Evolutionary conservation across 208 protist species (phyloP).

Genomic region (Acanthamoeba sp.): DNA sequence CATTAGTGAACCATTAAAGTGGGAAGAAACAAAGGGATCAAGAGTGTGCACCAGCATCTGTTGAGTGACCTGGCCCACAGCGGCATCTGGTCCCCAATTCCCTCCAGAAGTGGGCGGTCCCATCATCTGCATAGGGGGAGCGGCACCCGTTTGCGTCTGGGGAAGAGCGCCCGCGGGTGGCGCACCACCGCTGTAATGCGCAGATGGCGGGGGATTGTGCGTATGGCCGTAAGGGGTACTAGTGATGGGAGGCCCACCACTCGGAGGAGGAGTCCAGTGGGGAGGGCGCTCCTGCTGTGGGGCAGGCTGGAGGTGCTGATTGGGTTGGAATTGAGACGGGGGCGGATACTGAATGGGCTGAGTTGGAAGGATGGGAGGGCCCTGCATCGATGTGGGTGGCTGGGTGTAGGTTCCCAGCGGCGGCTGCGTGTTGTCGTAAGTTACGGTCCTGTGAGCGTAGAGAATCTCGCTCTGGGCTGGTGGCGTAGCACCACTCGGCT

Average conservation of each 20-base stretch:
- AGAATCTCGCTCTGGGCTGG: not conserved
- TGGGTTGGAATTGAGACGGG: not conserved
- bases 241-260: not conserved
- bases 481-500: not conserved
- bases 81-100: not conserved
- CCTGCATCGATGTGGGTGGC: not conserved
- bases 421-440: too few species aligned
- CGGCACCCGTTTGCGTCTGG: not conserved
- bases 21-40: not conserved
- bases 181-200: too few species aligned
- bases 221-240: not conserved
- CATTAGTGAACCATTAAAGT: not conserved
- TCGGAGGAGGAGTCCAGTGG: not conserved
- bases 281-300: not conserved
- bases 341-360: not conserved
- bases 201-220: not conserved
- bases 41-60: not conserved
- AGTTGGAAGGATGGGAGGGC: not conserved
- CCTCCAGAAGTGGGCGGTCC: not conserved
- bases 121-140: not conserved
- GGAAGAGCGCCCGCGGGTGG: too few species aligned
- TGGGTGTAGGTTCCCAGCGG: too few species aligned
- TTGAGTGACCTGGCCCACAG: not conserved
- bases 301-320: not conserved
- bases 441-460: too few species aligned